phyloP scores from a whole-genome alignment of 805 yeast species.

The Metschnikowia lachancei region DNA sequence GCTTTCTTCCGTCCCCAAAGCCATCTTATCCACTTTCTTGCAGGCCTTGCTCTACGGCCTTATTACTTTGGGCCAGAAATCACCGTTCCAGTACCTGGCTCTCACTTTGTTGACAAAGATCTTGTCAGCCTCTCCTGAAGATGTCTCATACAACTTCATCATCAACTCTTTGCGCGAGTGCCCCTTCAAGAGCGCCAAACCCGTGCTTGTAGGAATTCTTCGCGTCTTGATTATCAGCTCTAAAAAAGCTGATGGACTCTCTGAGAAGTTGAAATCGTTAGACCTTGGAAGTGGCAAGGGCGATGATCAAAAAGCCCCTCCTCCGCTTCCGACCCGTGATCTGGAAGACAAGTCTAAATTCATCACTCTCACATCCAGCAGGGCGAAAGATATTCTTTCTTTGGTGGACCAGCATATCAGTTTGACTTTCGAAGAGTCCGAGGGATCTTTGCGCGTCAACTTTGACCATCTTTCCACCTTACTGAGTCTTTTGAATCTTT shows the following conservation, averaged over 20 bases:
- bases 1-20: slow-evolving; percentile 30
- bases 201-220: slow-evolving; percentile 62
- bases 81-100: slow-evolving; percentile 40
- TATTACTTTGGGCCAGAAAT: slow-evolving; percentile 9
- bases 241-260: slow-evolving; percentile 13
- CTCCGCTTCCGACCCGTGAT: slow-evolving; percentile 22
- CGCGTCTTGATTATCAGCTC: slow-evolving; percentile 54
- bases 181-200: slow-evolving; percentile 60
- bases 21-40: slow-evolving; percentile 29
- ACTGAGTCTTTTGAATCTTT: slow-evolving; percentile 57
- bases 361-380: slow-evolving; percentile 41
- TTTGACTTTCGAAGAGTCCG: slow-evolving; percentile 30
- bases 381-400: slow-evolving; percentile 43
- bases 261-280: slow-evolving; percentile 14
- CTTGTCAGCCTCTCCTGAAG: slow-evolving; percentile 57
- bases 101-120: slow-evolving; percentile 65
- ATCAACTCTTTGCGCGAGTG: slow-evolving; percentile 62
- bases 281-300: slow-evolving; percentile 23
- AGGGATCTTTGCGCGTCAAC: slow-evolving; percentile 21
- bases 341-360: slow-evolving; percentile 31
- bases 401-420: slow-evolving; percentile 40
- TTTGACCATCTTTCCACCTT: slow-evolving; percentile 40
- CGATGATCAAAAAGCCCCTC: slow-evolving; percentile 7
- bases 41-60: slow-evolving; percentile 29
- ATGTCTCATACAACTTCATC: slow-evolving; percentile 56